phyloP scores from a whole-genome alignment of 352 stramenopile species.

The Phytophthora podocarpi region DNA sequence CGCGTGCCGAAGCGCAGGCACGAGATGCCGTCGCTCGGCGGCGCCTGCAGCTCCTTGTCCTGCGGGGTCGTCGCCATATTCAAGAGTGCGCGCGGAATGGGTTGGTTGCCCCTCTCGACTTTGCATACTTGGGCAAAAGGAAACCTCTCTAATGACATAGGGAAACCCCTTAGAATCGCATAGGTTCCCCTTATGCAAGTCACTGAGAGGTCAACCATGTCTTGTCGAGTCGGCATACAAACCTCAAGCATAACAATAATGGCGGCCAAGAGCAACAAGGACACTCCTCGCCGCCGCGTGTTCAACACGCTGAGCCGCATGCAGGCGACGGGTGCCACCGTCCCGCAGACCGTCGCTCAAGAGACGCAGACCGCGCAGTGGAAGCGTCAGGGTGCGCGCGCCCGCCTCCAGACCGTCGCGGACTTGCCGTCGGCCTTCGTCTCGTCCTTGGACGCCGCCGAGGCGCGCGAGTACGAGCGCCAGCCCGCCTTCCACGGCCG shows the following conservation, averaged over 20 bases:
- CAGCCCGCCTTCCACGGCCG: slow-evolving; percentile 51
- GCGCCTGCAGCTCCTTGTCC: slow-evolving; percentile 65
- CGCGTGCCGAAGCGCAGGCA: slow-evolving; percentile 76
- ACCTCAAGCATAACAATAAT: slow-evolving; percentile 7
- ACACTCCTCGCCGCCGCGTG: slow-evolving; percentile 30
- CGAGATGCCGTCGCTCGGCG: slow-evolving; percentile 85
- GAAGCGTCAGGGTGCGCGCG: slow-evolving; percentile 39
- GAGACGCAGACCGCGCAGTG: slow-evolving; percentile 39
- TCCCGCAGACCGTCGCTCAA: not conserved
- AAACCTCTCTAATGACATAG: slow-evolving; percentile 8
- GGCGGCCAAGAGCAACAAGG: slow-evolving; percentile 2
- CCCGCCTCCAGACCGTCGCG: slow-evolving; percentile 54
- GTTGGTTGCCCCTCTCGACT: not conserved
- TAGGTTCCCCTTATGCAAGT: not conserved
- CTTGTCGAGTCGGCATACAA: too few species aligned
- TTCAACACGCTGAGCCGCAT: slow-evolving; percentile 65
- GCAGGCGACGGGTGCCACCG: slow-evolving; percentile 60
- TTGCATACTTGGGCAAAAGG: not conserved
- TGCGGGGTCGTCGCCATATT: slow-evolving; percentile 10
- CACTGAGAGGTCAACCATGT: not conserved
- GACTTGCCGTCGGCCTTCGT: slow-evolving; percentile 60
- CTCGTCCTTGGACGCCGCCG: slow-evolving; percentile 47
- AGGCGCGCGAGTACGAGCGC: slow-evolving; percentile 53
- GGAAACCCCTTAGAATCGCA: not conserved
- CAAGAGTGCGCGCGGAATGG: slow-evolving; percentile 4